A percentile compares a stretch with the other conserved stretches of the same genome.
Conservation (phyloP, 164 flowering plant genomes). For the Tetrastigma voinierianum region DNA sequence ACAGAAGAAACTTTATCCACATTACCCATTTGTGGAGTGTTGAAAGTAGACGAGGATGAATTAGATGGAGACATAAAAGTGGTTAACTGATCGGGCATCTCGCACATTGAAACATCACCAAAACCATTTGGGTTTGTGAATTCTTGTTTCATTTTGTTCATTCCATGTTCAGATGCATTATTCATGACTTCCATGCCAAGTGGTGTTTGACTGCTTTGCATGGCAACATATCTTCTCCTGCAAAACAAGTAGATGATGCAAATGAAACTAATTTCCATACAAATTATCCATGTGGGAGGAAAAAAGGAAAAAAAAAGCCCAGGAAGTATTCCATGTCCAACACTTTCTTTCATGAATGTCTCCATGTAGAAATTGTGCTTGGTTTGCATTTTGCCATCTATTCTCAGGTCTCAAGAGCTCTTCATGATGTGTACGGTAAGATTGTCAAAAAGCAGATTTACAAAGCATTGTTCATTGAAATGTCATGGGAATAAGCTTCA, state of each 20-base stretch:
- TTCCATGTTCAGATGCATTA: constrained; percentile 26
- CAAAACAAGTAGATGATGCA: not conserved
- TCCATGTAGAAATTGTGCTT: too few species aligned
- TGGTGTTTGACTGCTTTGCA: constrained; percentile 54
- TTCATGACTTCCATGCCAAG: constrained; percentile 40
- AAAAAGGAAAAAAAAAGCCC: not conserved
- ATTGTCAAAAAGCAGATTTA: not conserved
- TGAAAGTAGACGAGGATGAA: constrained; percentile 59
- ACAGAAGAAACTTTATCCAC: constrained; percentile 71
- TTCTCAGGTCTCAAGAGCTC: too few species aligned
- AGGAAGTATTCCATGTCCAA: too few species aligned
- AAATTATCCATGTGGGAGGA: not conserved
- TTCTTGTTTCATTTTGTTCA: constrained; percentile 38
- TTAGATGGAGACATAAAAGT: constrained; percentile 58
- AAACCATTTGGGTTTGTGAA: constrained; percentile 30
- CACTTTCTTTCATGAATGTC: too few species aligned
- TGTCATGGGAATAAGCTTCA: not conserved
- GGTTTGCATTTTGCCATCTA: too few species aligned
- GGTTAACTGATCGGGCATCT: constrained; percentile 36
- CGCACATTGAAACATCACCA: constrained; percentile 30
- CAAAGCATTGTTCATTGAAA: not conserved
- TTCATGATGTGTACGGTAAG: too few species aligned
- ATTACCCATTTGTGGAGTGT: constrained; percentile 28
- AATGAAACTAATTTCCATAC: constrained; percentile 1
- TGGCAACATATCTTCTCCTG: constrained; percentile 73